A percentile compares a stretch with the other conserved stretches of the same genome.
These are phyloP conservation scores for Kazachstania kunashirensis DNA, from an alignment of 805 yeast species.

Conservation along the genomic window DNA sequence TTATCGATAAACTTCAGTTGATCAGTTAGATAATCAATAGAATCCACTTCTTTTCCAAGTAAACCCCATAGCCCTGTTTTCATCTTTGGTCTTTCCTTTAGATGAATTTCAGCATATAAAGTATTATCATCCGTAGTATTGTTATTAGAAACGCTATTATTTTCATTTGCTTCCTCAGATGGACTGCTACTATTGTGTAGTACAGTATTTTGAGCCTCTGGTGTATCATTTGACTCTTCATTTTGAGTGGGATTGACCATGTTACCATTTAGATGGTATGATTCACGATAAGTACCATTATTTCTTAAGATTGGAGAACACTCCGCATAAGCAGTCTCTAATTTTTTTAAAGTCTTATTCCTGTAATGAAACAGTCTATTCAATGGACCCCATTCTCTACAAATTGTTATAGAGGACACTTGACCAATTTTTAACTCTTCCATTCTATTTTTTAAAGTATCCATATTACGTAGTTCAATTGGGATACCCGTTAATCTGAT, in stretches of 20 bases:
- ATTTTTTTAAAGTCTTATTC: conserved; percentile 38
- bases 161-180: background rate
- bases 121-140: conserved; percentile 14
- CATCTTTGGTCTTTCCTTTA: conserved; percentile 50
- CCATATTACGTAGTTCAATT: conserved; percentile 61
- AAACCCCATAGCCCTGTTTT: conserved; percentile 52
- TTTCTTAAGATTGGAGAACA: conserved; percentile 24
- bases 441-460: conserved; percentile 61
- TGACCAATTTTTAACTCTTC: conserved; percentile 72
- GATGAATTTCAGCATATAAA: conserved; percentile 20
- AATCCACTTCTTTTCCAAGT: conserved; percentile 65
- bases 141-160: conserved; percentile 1
- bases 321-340: conserved; percentile 45
- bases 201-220: too few species aligned
- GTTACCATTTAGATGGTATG: conserved; percentile 15
- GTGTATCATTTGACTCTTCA: conserved; percentile 1
- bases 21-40: conserved; percentile 66
- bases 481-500: conserved; percentile 85
- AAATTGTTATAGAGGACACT: conserved; percentile 67
- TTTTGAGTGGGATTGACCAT: too few species aligned
- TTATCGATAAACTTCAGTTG: conserved; percentile 61
- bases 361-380: conserved; percentile 58
- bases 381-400: conserved; percentile 76
- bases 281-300: conserved; percentile 17
- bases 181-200: conserved; percentile 4